phyloP scores from a whole-genome alignment of 805 yeast species.

The Lachancea sp. region DNA sequence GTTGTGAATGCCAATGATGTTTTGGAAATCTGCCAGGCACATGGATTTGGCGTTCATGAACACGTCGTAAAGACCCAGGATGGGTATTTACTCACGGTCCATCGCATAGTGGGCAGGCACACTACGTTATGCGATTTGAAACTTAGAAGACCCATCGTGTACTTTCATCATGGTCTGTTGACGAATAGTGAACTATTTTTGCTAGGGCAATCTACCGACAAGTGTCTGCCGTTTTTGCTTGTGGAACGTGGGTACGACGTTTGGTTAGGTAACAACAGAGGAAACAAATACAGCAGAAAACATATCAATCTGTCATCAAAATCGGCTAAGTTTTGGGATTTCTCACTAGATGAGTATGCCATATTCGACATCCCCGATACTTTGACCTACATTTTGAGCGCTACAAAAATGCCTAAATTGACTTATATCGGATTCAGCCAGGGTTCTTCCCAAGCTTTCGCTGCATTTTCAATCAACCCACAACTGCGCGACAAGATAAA shows the following conservation, averaged over 20 bases:
- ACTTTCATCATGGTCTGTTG: constrained; percentile 72
- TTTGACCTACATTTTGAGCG: constrained; percentile 56
- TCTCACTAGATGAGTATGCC: constrained; percentile 79
- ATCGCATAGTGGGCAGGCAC: constrained; percentile 38
- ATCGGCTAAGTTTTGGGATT: constrained; percentile 65
- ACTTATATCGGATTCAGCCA: constrained; percentile 79
- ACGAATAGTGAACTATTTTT: constrained; percentile 83
- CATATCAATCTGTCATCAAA: constrained; percentile 16
- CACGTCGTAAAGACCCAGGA: constrained; percentile 64
- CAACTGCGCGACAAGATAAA: constrained; percentile 45
- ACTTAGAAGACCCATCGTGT: constrained; percentile 42
- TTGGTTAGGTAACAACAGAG: constrained; percentile 88
- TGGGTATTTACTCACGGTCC: constrained; percentile 62
- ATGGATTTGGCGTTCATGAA: constrained; percentile 60
- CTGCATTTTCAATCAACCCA: constrained; percentile 57
- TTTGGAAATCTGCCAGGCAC: constrained; percentile 49
- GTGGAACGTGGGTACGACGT: constrained; percentile 64
- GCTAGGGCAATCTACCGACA: constrained; percentile 72
- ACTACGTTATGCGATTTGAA: background rate
- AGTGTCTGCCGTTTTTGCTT: constrained; percentile 39
- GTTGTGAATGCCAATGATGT: constrained; percentile 31
- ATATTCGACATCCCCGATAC: constrained; percentile 74
- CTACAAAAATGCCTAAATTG: constrained; percentile 39
- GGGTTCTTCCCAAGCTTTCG: constrained; percentile 83
- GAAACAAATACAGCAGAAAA: constrained; percentile 33